These are phyloP conservation scores for Cercospora zeina DNA, from an alignment of 2,329 filamentous ascomycete genomes.

Conservation along the genomic window DNA sequence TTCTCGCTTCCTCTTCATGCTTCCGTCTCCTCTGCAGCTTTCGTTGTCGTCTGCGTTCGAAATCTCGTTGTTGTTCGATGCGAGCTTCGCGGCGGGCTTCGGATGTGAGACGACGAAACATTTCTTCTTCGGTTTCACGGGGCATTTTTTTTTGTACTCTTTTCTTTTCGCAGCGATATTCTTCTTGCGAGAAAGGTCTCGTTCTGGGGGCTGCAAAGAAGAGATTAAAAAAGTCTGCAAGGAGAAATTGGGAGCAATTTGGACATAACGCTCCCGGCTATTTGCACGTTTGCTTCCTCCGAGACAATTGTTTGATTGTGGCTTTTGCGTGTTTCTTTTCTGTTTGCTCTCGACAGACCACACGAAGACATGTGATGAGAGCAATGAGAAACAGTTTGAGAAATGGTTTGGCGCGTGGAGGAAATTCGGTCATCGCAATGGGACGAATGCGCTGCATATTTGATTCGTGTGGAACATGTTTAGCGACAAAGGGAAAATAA, in stretches of 20 bases:
- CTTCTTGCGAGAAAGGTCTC: no score
- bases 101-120: not conserved
- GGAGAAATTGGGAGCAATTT: not conserved
- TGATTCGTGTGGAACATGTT: no score
- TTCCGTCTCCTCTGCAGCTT: not conserved
- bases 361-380: no score
- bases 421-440: no score
- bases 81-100: not conserved
- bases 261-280: not conserved
- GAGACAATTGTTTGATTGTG: not conserved
- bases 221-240: not conserved
- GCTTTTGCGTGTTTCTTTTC: not conserved
- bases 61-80: not conserved
- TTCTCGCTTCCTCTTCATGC: not conserved
- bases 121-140: slow-evolving; percentile 1
- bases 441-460: no score
- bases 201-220: not conserved
- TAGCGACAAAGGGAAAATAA: not conserved
- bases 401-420: no score
- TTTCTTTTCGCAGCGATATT: not conserved
- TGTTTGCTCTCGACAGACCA: not conserved
- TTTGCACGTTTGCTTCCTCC: not conserved
- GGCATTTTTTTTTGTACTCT: not conserved
- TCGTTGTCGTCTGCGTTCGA: not conserved
- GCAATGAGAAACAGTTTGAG: no score